Conservation (phyloP, 176 grass and related monocot genomes). For the Ensete glaucum region DNA sequence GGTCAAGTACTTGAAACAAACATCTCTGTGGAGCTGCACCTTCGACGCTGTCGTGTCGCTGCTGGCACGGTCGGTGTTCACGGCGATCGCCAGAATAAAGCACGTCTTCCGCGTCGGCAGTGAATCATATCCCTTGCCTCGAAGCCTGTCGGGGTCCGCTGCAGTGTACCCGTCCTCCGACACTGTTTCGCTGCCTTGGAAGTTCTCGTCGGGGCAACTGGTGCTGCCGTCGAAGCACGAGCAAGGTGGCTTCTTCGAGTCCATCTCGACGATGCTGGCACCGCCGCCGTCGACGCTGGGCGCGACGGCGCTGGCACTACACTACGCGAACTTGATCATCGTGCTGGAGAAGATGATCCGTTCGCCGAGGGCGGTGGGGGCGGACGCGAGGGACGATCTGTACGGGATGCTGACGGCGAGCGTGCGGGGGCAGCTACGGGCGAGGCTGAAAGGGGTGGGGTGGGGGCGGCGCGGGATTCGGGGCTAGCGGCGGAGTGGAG, state of each 20-base stretch:
- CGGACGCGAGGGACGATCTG: constrained; percentile 51
- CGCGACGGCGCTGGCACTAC: constrained; percentile 46
- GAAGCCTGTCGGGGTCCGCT: constrained; percentile 45
- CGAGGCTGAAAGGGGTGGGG: constrained; percentile 33
- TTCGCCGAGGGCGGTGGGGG: constrained; percentile 35
- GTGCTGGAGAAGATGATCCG: constrained; percentile 64
- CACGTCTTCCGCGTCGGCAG: constrained; percentile 41
- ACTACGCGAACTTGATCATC: constrained; percentile 55
- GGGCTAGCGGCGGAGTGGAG: constrained; percentile 51
- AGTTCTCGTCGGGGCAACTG: constrained; percentile 52
- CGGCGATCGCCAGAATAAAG: constrained; percentile 55
- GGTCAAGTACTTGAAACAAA: constrained; percentile 64
- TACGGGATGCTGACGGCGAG: constrained; percentile 76
- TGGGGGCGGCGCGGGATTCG: constrained; percentile 23
- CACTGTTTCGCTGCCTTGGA: constrained; percentile 7
- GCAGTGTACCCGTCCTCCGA: constrained; percentile 45
- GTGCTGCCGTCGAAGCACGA: constrained; percentile 31
- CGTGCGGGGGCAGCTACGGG: constrained; percentile 46
- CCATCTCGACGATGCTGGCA: constrained; percentile 32
- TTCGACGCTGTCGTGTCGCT: constrained; percentile 53
- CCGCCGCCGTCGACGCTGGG: constrained; percentile 51
- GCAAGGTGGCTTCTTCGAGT: constrained; percentile 28
- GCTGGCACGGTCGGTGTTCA: constrained; percentile 46
- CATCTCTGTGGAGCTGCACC: constrained; percentile 56
- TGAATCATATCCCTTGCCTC: constrained; percentile 21